These are phyloP conservation scores for Trichoderma semiorbis DNA, from an alignment of 2,329 filamentous ascomycete genomes.

Conservation along the genomic window DNA sequence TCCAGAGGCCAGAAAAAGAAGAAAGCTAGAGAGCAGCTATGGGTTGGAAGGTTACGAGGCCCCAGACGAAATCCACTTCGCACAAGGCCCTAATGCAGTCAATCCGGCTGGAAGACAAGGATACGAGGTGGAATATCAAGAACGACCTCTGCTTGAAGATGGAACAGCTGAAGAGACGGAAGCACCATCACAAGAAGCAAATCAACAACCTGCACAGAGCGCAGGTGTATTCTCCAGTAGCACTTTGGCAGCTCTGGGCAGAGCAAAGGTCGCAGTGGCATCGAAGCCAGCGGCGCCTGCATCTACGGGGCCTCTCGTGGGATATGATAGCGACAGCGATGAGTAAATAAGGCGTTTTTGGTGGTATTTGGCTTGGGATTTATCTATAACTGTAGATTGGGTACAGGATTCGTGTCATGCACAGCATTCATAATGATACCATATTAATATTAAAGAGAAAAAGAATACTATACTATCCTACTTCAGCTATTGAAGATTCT, in stretches of 20 bases:
- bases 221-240: constrained; percentile 75
- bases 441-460: constrained; percentile 16
- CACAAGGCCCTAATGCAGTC: constrained; percentile 67
- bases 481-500: constrained; percentile 77
- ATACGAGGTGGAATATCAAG: constrained; percentile 61
- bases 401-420: constrained; percentile 18
- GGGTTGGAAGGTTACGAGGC: constrained; percentile 89
- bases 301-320: constrained; percentile 70
- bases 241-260: constrained; percentile 74
- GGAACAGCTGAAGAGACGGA: constrained; percentile 46
- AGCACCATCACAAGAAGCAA: constrained; percentile 28
- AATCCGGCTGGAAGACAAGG: constrained; percentile 57
- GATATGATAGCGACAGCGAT: constrained; percentile 87
- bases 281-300: constrained; percentile 51
- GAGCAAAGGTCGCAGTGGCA: constrained; percentile 51
- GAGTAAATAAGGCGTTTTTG: constrained; percentile 42
- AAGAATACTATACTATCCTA: neutral
- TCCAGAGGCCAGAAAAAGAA: constrained; percentile 78
- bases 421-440: constrained; percentile 32
- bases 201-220: constrained; percentile 37
- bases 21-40: constrained; percentile 86
- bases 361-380: constrained; percentile 13
- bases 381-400: constrained; percentile 24
- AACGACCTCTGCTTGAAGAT: constrained; percentile 55
- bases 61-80: constrained; percentile 91